Evolutionary conservation across 2,329 filamentous ascomycete genomes (phyloP).

Genomic region (Paracoccidioides brasiliensis): DNA sequence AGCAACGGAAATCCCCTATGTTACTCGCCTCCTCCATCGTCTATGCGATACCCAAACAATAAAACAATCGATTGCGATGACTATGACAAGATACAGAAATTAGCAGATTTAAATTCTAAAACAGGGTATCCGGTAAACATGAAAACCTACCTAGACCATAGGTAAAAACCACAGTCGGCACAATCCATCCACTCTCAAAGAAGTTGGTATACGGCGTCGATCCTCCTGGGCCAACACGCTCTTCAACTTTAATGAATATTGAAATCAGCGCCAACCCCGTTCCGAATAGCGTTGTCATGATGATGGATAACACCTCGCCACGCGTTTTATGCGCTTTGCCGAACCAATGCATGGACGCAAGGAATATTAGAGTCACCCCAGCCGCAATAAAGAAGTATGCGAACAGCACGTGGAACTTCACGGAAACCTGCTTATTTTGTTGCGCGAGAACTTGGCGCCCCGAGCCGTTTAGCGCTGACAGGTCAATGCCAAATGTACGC

Average conservation of each 20-base stretch:
- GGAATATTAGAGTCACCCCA: constrained; percentile 23
- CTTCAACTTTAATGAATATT: constrained; percentile 1
- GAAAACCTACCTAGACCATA: background rate
- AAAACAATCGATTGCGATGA: background rate
- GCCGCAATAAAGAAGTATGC: constrained; percentile 28
- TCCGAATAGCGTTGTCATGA: constrained; percentile 5
- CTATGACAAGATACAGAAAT: background rate
- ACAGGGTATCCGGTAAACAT: background rate
- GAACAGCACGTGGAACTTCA: constrained; percentile 16
- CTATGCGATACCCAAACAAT: background rate
- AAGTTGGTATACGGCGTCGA: background rate
- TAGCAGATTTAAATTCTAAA: background rate
- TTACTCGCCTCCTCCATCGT: background rate
- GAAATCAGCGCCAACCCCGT: constrained; percentile 6
- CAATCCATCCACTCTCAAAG: constrained; percentile 5
- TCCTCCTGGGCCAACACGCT: background rate
- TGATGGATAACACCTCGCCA: constrained; percentile 11
- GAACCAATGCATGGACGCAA: constrained; percentile 19
- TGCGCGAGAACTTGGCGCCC: background rate
- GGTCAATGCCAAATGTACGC: constrained; percentile 7
- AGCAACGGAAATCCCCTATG: background rate
- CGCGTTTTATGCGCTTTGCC: constrained; percentile 13
- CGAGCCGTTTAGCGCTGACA: background rate
- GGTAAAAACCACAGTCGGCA: constrained; percentile 6
- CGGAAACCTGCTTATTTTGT: constrained; percentile 18